Evolutionary conservation across 2,329 filamentous ascomycete species (phyloP).

Genomic region (Aspergillus viridinutans): DNA sequence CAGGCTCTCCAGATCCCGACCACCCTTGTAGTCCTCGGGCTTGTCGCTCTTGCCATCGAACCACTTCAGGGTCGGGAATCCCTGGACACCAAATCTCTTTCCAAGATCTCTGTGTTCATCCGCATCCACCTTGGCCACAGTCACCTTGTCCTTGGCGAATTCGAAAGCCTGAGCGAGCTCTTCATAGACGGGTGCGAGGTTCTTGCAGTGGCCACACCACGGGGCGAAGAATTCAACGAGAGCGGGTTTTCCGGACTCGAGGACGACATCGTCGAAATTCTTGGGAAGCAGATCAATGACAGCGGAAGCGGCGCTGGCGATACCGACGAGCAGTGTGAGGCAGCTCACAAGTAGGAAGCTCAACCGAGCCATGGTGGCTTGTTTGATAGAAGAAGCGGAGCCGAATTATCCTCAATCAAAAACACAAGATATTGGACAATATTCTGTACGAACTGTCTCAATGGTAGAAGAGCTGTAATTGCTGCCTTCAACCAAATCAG

Average conservation of each 20-base stretch:
- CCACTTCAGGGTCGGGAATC: slow-evolving; percentile 96
- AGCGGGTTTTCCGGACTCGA: slow-evolving; percentile 89
- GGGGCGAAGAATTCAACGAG: slow-evolving; percentile 98
- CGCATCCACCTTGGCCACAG: slow-evolving; percentile 93
- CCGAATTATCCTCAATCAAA: background rate
- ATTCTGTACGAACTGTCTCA: background rate
- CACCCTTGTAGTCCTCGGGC: slow-evolving; percentile 79
- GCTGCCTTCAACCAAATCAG: background rate
- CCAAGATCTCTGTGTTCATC: slow-evolving; percentile 82
- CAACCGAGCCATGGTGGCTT: slow-evolving; percentile 41
- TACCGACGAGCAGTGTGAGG: slow-evolving; percentile 46
- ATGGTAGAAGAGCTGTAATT: background rate
- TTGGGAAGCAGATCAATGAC: slow-evolving; percentile 83
- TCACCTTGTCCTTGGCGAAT: slow-evolving; percentile 68
- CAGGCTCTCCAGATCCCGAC: slow-evolving; percentile 82
- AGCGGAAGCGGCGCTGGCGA: slow-evolving; percentile 66
- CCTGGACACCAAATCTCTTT: slow-evolving; percentile 81
- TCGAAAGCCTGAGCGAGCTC: slow-evolving; percentile 75
- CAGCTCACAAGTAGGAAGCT: slow-evolving; percentile 44
- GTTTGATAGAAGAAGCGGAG: background rate
- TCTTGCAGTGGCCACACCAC: slow-evolving; percentile 99
- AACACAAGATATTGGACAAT: background rate
- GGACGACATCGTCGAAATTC: slow-evolving; percentile 88
- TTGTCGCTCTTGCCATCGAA: slow-evolving; percentile 92
- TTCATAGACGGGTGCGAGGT: slow-evolving; percentile 88